Evolutionary conservation across 768 basidiomycete species (phyloP).

Genomic region (Auriculariales sp.): DNA sequence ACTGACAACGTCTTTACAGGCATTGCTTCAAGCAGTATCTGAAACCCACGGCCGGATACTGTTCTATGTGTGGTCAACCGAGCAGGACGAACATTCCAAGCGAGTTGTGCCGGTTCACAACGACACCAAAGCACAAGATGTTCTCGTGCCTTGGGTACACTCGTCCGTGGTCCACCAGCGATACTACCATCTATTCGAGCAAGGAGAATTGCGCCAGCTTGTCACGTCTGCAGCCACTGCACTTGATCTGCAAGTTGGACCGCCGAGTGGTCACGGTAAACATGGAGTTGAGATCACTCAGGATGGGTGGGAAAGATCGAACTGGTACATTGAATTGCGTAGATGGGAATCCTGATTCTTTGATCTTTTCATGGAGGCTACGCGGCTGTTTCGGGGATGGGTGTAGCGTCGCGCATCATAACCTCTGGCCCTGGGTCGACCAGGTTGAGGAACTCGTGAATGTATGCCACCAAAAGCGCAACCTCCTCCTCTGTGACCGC

Average conservation of each 20-base stretch:
- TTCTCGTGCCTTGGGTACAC: slow-evolving; percentile 82
- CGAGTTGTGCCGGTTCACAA: slow-evolving; percentile 37
- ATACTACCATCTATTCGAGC: slow-evolving; percentile 92
- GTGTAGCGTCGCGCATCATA: background rate
- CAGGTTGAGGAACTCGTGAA: slow-evolving; percentile 32
- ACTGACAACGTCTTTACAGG: slow-evolving; percentile 22
- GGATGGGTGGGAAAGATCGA: slow-evolving; percentile 78
- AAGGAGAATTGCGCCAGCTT: slow-evolving; percentile 58
- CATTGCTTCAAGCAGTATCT: slow-evolving; percentile 50
- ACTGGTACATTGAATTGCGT: slow-evolving; percentile 69
- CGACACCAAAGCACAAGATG: slow-evolving; percentile 46
- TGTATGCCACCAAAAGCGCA: slow-evolving; percentile 43
- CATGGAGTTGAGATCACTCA: slow-evolving; percentile 53
- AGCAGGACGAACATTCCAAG: slow-evolving; percentile 79
- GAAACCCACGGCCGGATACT: slow-evolving; percentile 61
- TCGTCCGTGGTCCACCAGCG: slow-evolving; percentile 52
- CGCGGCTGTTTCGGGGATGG: background rate
- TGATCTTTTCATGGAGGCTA: background rate
- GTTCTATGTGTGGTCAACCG: slow-evolving; percentile 94
- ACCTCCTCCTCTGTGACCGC: slow-evolving; percentile 68
- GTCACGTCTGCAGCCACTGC: slow-evolving; percentile 46
- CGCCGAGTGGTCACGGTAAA: slow-evolving; percentile 3
- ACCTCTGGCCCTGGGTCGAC: background rate
- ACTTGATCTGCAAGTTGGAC: slow-evolving; percentile 39
- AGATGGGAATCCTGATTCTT: slow-evolving; percentile 30